phyloP scores from a whole-genome alignment of 441 rosid genomes.

The Adansonia grandidieri region DNA sequence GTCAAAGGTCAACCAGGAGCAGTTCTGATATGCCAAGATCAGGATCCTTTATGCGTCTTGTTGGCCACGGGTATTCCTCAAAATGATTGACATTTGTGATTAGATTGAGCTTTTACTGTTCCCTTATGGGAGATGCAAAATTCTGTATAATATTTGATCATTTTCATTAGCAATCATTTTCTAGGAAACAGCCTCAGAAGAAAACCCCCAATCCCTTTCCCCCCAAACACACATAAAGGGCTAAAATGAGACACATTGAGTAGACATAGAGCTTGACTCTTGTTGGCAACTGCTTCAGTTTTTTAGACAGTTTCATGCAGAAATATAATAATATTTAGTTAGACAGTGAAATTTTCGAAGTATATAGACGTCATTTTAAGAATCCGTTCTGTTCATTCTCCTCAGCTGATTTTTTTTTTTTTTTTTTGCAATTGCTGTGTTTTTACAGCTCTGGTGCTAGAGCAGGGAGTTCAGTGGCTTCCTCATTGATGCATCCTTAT shows the following conservation, averaged over 20 bases:
- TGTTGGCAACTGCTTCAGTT: neutral
- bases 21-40: conserved; percentile 70
- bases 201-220: neutral
- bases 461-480: conserved; percentile 71
- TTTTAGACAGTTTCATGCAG: neutral
- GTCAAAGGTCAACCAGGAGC: conserved; percentile 66
- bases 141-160: neutral
- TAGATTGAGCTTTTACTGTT: conserved; percentile 9
- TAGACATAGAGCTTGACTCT: neutral
- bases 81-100: conserved; percentile 7
- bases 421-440: neutral
- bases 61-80: conserved; percentile 72
- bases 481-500: conserved; percentile 73
- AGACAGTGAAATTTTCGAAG: neutral
- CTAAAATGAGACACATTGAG: neutral
- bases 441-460: conserved; percentile 63
- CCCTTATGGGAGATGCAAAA: neutral
- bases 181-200: neutral
- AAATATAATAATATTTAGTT: neutral
- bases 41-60: conserved; percentile 78
- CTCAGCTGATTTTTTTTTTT: conserved; percentile 16
- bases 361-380: neutral
- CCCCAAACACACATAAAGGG: neutral
- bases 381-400: neutral
- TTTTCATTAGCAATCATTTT: too few species aligned